A percentile compares a stretch with the other conserved stretches of the same genome.
Conservation (phyloP, 306 rosid species). For the Pyrus pyrifolia region DNA sequence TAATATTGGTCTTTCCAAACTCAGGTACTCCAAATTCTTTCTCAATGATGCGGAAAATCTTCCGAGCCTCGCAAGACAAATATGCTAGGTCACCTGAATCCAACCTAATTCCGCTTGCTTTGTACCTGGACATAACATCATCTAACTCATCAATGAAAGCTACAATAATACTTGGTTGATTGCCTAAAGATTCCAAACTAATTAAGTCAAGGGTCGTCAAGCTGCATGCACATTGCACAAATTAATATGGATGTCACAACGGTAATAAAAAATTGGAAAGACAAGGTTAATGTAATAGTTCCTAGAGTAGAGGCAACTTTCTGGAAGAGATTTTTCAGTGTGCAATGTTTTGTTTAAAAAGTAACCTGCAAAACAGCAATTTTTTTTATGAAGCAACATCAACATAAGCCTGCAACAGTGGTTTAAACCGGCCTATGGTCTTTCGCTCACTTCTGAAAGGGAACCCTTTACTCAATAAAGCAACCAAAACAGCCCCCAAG, state of each 20-base stretch:
- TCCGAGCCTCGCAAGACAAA: constrained; percentile 69
- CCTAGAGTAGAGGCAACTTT: neutral
- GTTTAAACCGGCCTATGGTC: neutral
- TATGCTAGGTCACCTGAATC: constrained; percentile 97
- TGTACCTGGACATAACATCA: constrained; percentile 49
- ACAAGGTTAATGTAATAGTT: neutral
- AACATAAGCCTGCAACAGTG: neutral
- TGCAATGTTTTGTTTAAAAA: neutral
- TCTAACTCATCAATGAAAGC: constrained; percentile 18
- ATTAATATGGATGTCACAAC: neutral
- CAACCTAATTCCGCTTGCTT: constrained; percentile 77
- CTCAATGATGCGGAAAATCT: constrained; percentile 59
- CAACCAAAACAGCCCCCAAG: neutral
- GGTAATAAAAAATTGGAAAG: neutral
- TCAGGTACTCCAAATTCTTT: constrained; percentile 57
- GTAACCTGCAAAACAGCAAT: neutral
- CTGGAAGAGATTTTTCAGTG: neutral
- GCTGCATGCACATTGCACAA: neutral
- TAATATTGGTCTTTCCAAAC: constrained; percentile 57
- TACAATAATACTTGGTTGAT: neutral
- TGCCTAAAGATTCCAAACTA: constrained; percentile 3
- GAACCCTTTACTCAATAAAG: neutral
- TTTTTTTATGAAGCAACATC: neutral
- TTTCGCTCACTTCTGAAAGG: neutral
- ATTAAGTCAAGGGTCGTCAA: constrained; percentile 5